Evolutionary conservation across 371 early-diverging fungal genomes (phyloP).

Genomic region (Batkoa obscura): DNA sequence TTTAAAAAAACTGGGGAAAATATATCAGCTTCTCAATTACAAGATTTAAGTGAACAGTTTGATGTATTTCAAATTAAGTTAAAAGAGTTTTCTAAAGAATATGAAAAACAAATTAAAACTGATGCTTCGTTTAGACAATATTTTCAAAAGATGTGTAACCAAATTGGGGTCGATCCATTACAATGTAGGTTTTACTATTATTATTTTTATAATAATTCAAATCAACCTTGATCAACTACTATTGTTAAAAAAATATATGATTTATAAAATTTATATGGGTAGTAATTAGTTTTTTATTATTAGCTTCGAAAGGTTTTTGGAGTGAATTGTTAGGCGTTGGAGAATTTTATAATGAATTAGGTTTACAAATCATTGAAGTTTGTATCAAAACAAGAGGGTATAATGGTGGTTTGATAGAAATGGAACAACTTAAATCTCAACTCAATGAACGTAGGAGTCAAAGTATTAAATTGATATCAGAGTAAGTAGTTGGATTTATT

Average conservation of each 20-base stretch:
- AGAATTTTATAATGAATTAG: slow-evolving; percentile 94
- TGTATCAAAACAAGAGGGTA: slow-evolving; percentile 64
- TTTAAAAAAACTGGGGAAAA: not conserved
- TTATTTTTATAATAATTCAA: not conserved
- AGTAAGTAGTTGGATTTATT: slow-evolving; percentile 10
- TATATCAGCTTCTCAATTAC: not conserved
- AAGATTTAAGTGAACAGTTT: slow-evolving; percentile 43
- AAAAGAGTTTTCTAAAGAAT: slow-evolving; percentile 64
- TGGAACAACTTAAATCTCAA: slow-evolving; percentile 48
- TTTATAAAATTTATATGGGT: not conserved
- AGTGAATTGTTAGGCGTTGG: slow-evolving; percentile 82
- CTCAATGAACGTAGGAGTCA: slow-evolving; percentile 29
- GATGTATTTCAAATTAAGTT: slow-evolving; percentile 57
- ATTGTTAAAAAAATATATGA: not conserved
- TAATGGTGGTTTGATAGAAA: slow-evolving; percentile 80
- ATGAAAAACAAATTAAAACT: slow-evolving; percentile 71
- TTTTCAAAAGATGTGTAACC: slow-evolving; percentile 83
- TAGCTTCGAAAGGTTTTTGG: slow-evolving; percentile 90
- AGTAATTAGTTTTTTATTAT: not conserved
- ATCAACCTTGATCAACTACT: not conserved
- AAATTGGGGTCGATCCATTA: slow-evolving; percentile 88
- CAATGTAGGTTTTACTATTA: slow-evolving; percentile 35
- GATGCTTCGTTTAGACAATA: slow-evolving; percentile 75
- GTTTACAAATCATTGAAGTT: slow-evolving; percentile 73
- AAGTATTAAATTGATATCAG: slow-evolving; percentile 14